These are phyloP conservation scores for Colletotrichum horii DNA, from an alignment of 2,329 filamentous ascomycete genomes.

Conservation along the genomic window DNA sequence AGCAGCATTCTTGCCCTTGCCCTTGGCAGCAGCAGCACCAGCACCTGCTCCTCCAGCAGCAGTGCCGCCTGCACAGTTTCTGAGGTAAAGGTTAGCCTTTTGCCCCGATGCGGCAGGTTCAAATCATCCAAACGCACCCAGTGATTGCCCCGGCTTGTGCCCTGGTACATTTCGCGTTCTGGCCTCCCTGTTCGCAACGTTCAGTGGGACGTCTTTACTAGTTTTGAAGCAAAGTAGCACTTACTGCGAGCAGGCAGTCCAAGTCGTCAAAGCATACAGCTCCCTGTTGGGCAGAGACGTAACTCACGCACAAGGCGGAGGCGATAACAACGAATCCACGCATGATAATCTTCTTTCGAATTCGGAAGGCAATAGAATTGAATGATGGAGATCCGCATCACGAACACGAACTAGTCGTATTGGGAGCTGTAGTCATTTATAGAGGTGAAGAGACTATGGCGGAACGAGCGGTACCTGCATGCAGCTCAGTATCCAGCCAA, in stretches of 20 bases:
- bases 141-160: constrained; percentile 8
- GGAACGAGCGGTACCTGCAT: not conserved
- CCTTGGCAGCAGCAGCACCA: not conserved
- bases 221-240: not conserved
- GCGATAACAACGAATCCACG: not conserved
- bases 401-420: not conserved
- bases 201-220: not conserved
- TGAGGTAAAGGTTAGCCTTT: not conserved
- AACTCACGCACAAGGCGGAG: constrained; percentile 4
- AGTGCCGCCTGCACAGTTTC: not conserved
- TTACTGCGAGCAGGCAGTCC: constrained; percentile 9
- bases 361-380: not conserved
- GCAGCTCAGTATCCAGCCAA: not conserved
- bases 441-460: not conserved
- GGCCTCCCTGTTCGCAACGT: not conserved
- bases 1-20: not conserved
- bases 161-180: constrained; percentile 15
- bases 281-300: constrained; percentile 10
- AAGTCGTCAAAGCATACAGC: constrained; percentile 16
- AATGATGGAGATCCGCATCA: not conserved
- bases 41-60: not conserved
- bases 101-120: not conserved
- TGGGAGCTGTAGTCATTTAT: not conserved
- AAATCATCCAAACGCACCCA: not conserved
- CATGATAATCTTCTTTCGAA: not conserved